Evolutionary conservation across 805 yeast genomes (phyloP).

Genomic region (Ogataea polymorpha): DNA sequence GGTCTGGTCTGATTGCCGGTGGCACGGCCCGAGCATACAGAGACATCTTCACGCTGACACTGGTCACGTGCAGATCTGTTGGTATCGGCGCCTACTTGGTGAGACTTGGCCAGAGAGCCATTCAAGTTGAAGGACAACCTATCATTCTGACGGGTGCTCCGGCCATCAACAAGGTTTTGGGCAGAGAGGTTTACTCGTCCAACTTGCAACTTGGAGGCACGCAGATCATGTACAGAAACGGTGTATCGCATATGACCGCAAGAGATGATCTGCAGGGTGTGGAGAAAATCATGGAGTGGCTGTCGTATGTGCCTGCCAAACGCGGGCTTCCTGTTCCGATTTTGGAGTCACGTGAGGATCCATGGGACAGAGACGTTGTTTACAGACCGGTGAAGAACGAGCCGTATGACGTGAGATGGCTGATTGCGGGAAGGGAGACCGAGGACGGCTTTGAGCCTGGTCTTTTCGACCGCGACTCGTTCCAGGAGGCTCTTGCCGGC

Average conservation of each 20-base stretch:
- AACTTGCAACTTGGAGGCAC: slow-evolving; percentile 99
- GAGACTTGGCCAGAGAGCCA: slow-evolving; percentile 97
- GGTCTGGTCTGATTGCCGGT: slow-evolving; percentile 98
- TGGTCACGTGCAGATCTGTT: slow-evolving; percentile 99
- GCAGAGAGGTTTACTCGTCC: slow-evolving; percentile 95
- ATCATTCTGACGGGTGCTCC: slow-evolving; percentile 99
- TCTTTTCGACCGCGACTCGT: slow-evolving; percentile 86
- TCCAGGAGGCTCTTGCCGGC: slow-evolving; percentile 94
- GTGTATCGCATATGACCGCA: slow-evolving; percentile 98
- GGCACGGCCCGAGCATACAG: slow-evolving; percentile 97
- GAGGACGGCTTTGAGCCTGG: slow-evolving; percentile 80
- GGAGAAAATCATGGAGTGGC: slow-evolving; percentile 90
- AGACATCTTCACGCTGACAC: slow-evolving; percentile 95
- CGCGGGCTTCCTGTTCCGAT: slow-evolving; percentile 90
- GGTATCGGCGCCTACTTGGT: slow-evolving; percentile 99
- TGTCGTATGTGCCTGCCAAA: slow-evolving; percentile 89
- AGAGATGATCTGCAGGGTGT: slow-evolving; percentile 95
- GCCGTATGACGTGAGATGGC: slow-evolving; percentile 89
- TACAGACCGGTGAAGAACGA: slow-evolving; percentile 69
- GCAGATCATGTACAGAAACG: slow-evolving; percentile 96
- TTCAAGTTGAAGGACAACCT: slow-evolving; percentile 98
- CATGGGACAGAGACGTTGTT: slow-evolving; percentile 93
- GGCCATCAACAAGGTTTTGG: slow-evolving; percentile 93
- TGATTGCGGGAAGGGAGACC: slow-evolving; percentile 80
- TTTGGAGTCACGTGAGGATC: slow-evolving; percentile 65